Conservation (phyloP, 306 rosid genomes). For the Medicago ruthenica region DNA sequence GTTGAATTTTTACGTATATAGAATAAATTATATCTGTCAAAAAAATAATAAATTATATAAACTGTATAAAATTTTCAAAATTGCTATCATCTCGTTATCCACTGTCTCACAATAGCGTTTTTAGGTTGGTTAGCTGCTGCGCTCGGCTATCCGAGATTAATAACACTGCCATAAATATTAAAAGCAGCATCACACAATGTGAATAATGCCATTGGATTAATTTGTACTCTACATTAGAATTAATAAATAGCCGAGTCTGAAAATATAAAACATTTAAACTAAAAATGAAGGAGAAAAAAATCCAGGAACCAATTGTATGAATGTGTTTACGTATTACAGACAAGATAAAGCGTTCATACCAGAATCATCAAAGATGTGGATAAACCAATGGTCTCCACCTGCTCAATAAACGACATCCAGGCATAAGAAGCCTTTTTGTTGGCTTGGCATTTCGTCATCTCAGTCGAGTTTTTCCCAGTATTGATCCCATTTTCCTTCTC, state of each 20-base stretch:
- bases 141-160: neutral
- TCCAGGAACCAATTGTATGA: conserved; percentile 6
- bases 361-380: conserved; percentile 78
- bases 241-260: conserved; percentile 21
- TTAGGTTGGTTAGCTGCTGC: neutral
- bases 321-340: conserved; percentile 18
- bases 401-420: conserved; percentile 90
- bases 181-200: conserved; percentile 3
- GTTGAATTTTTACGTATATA: neutral
- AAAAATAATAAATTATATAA: neutral
- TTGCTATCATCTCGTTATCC: neutral
- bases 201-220: neutral
- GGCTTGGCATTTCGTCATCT: conserved; percentile 46
- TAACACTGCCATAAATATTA: neutral
- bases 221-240: conserved; percentile 11
- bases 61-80: neutral
- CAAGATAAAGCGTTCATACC: conserved; percentile 58
- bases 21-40: neutral
- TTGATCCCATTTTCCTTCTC: conserved; percentile 48
- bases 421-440: conserved; percentile 61
- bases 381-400: conserved; percentile 76
- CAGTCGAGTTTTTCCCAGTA: conserved; percentile 49
- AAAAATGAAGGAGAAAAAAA: neutral
- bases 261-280: conserved; percentile 26
- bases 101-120: neutral